Conservation (phyloP, 1,284 basidiomycete species). For the Tilletia walkeri region DNA sequence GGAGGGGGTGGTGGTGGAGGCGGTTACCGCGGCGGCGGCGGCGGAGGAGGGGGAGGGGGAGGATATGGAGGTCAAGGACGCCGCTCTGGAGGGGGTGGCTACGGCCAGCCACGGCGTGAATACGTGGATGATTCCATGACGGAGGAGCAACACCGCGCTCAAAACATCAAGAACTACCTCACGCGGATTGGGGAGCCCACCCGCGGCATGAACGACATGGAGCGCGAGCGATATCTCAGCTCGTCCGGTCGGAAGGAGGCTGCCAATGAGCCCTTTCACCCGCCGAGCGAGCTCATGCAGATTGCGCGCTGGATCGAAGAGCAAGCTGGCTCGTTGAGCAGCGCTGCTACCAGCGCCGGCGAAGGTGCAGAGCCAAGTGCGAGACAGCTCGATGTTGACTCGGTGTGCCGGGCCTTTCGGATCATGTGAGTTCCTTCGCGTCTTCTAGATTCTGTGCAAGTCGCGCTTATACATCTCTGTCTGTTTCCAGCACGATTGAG, state of each 20-base stretch:
- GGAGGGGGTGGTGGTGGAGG: not conserved
- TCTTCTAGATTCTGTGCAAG: no score
- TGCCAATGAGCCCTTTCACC: constrained; percentile 33
- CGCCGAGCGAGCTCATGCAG: constrained; percentile 39
- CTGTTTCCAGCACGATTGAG: constrained; percentile 25
- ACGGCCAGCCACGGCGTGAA: not conserved
- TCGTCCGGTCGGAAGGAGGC: constrained; percentile 32
- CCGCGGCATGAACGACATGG: constrained; percentile 32
- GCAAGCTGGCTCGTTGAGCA: constrained; percentile 22
- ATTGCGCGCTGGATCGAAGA: constrained; percentile 45
- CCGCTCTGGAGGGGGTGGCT: constrained; percentile 7
- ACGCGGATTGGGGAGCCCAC: constrained; percentile 20
- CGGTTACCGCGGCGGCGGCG: constrained; percentile 2
- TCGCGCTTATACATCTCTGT: not conserved
- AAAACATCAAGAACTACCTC: constrained; percentile 16
- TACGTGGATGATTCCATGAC: constrained; percentile 4
- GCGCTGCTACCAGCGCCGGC: not conserved
- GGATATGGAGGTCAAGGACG: constrained; percentile 3
- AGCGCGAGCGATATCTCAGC: constrained; percentile 30
- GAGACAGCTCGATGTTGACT: constrained; percentile 26
- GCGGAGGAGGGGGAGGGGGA: not conserved
- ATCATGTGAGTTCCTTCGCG: constrained; percentile 25
- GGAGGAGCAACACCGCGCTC: constrained; percentile 12
- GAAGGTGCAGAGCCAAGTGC: not conserved
- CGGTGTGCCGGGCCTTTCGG: constrained; percentile 39